Conservation (phyloP, 1,284 basidiomycete species). For the Chalciporus sp. region DNA sequence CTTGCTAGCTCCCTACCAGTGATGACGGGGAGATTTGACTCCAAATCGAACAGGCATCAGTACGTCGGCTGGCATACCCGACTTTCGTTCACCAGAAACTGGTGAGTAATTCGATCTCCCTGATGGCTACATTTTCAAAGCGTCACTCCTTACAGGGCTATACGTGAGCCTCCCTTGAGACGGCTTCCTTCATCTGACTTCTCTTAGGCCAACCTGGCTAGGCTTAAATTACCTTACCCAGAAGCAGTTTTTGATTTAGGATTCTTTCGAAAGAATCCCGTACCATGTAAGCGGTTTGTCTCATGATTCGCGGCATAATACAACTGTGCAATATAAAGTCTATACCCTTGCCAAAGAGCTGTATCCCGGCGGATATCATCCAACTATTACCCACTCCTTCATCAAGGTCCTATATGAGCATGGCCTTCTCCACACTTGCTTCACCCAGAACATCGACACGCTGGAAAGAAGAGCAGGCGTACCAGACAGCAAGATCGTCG, state of each 20-base stretch:
- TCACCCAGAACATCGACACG: constrained; percentile 93
- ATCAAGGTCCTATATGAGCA: constrained; percentile 75
- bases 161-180: constrained; percentile 42
- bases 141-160: constrained; percentile 40
- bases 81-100: constrained; percentile 78
- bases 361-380: constrained; percentile 85
- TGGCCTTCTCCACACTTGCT: constrained; percentile 70
- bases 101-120: constrained; percentile 43
- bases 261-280: constrained; percentile 72
- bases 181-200: not conserved
- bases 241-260: constrained; percentile 82
- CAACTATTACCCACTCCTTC: constrained; percentile 91
- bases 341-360: constrained; percentile 89
- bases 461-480: constrained; percentile 90
- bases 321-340: constrained; percentile 46
- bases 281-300: constrained; percentile 59
- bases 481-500: constrained; percentile 74
- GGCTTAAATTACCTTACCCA: constrained; percentile 73
- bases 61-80: constrained; percentile 79
- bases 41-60: constrained; percentile 57
- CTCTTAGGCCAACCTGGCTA: constrained; percentile 68
- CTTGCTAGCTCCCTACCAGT: not conserved
- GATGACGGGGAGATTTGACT: not conserved
- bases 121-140: not conserved
- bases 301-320: not conserved